Conservation (phyloP, 169 alveolate genomes). For the Babesia sp. region DNA sequence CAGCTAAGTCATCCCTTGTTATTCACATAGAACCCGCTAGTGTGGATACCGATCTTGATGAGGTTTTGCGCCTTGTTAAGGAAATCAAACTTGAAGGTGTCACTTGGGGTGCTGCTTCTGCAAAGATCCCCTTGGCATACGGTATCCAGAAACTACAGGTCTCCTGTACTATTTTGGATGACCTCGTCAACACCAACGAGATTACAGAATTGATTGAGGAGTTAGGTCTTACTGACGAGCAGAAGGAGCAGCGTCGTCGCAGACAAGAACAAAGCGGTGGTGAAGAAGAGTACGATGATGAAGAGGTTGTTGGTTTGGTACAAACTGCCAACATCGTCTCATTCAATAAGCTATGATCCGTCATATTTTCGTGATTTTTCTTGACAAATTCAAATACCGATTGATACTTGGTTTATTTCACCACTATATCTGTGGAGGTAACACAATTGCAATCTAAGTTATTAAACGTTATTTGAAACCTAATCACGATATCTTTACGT, state of each 20-base stretch:
- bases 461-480: no score
- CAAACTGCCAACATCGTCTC: constrained; percentile 86
- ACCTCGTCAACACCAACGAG: constrained; percentile 80
- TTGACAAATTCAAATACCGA: no score
- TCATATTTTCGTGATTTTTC: no score
- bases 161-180: constrained; percentile 81
- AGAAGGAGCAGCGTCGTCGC: constrained; percentile 61
- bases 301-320: constrained; percentile 79
- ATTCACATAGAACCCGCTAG: constrained; percentile 83
- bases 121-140: constrained; percentile 83
- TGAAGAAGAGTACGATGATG: constrained; percentile 70
- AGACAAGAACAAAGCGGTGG: constrained; percentile 67
- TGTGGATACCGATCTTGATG: constrained; percentile 79
- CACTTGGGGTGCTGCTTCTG: constrained; percentile 83
- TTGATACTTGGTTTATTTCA: no score
- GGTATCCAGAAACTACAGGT: constrained; percentile 86
- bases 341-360: constrained; percentile 79
- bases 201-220: constrained; percentile 79
- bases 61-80: constrained; percentile 75
- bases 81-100: constrained; percentile 79
- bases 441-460: no score
- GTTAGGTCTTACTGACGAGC: constrained; percentile 79
- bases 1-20: constrained; percentile 79
- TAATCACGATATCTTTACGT: no score
- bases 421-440: no score